These are phyloP conservation scores for Melanomma pulvis-pyrius DNA, from an alignment of 495 filamentous ascomycete species.

Conservation along the genomic window DNA sequence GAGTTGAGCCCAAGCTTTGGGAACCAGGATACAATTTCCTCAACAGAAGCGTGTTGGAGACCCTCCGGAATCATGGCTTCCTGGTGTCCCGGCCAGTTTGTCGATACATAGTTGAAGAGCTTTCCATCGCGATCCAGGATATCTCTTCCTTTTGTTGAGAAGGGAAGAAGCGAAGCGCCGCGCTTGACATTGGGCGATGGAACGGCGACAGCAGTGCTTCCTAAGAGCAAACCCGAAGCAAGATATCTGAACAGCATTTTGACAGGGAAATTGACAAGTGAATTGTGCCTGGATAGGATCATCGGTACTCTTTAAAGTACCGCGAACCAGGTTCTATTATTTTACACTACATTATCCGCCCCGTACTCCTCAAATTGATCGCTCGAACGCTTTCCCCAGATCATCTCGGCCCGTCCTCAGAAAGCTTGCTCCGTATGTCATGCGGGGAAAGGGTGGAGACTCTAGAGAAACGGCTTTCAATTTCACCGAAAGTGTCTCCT, in stretches of 20 bases:
- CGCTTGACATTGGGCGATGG: too few species aligned
- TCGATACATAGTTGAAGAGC: conserved; percentile 18
- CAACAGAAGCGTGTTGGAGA: conserved; percentile 52
- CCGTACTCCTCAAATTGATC: background rate
- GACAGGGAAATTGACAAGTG: background rate
- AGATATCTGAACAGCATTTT: conserved; percentile 13
- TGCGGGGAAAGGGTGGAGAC: background rate
- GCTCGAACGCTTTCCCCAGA: background rate
- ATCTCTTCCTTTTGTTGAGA: conserved; percentile 9
- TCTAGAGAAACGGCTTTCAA: background rate
- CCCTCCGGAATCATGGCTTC: conserved; percentile 56
- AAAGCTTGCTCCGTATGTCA: background rate
- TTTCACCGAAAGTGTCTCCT: background rate
- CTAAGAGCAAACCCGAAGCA: background rate
- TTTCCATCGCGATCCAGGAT: conserved; percentile 21
- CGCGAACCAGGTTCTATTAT: background rate
- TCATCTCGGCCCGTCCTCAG: background rate
- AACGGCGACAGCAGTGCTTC: background rate
- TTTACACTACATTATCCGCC: background rate
- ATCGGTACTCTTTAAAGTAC: background rate
- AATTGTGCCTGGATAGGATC: background rate
- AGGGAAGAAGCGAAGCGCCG: too few species aligned
- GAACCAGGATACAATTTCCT: conserved; percentile 52
- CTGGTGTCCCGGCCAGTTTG: conserved; percentile 52
- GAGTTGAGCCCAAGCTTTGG: conserved; percentile 54